These are phyloP conservation scores for Taiozyma onychis DNA, from an alignment of 1,139 yeast genomes.

Conservation along the genomic window DNA sequence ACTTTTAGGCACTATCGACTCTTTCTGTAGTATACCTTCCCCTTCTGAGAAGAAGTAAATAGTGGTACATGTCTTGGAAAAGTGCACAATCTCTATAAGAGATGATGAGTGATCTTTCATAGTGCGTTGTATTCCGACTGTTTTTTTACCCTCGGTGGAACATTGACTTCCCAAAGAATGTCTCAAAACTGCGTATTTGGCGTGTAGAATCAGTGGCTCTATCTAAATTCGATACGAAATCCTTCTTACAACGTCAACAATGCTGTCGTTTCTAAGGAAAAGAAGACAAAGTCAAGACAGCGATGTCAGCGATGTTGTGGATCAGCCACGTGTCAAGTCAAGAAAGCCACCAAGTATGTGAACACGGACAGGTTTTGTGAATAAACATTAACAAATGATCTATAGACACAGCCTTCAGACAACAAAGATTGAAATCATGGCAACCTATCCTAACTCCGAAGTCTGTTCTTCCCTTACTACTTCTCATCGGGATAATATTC, in stretches of 20 bases:
- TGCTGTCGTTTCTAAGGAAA: constrained; percentile 19
- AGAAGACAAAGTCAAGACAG: constrained; percentile 21
- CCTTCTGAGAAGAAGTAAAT: background rate
- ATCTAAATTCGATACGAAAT: background rate
- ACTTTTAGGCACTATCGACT: background rate
- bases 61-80: too few species aligned
- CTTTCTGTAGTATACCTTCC: background rate
- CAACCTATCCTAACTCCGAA: constrained; percentile 76
- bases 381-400: constrained; percentile 22
- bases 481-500: constrained; percentile 58
- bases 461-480: constrained; percentile 63
- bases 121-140: background rate
- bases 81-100: background rate
- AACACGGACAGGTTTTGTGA: background rate
- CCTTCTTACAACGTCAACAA: background rate
- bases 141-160: background rate
- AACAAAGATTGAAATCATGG: constrained; percentile 75
- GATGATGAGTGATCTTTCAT: background rate
- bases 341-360: constrained; percentile 24
- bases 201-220: background rate
- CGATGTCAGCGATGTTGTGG: constrained; percentile 18
- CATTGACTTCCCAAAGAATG: background rate
- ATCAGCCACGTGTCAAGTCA: constrained; percentile 19
- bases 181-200: background rate
- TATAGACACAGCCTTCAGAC: constrained; percentile 77